phyloP scores from a whole-genome alignment of 805 yeast species.

The Peterozyma xylosa region DNA sequence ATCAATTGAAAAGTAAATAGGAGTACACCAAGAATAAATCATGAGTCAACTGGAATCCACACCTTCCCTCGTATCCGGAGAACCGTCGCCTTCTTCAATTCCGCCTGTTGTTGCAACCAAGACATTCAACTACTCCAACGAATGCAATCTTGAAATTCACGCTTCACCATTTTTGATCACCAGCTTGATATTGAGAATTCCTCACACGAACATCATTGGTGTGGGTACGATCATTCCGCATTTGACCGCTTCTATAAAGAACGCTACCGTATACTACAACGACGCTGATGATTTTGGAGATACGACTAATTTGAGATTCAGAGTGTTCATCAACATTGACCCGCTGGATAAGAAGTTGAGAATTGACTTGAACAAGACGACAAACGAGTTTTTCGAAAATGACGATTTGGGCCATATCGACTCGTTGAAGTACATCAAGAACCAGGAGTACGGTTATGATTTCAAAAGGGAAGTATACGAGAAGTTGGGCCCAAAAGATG shows the following conservation, averaged over 20 bases:
- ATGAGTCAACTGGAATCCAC: no score
- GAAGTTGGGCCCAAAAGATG: neutral
- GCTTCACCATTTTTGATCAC: conserved; percentile 2
- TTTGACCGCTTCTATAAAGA: conserved; percentile 1
- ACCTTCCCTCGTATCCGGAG: no score
- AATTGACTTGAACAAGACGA: conserved; percentile 3
- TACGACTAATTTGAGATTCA: neutral
- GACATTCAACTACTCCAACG: neutral
- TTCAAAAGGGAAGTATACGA: neutral
- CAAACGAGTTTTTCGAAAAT: conserved; percentile 3
- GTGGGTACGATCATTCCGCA: conserved; percentile 1
- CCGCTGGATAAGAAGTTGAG: conserved; percentile 1
- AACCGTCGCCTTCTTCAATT: no score
- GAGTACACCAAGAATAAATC: no score
- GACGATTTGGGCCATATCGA: conserved; percentile 5
- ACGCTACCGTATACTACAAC: conserved; percentile 1
- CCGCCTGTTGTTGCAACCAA: neutral
- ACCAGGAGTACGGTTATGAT: neutral
- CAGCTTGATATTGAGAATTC: neutral
- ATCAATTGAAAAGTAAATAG: no score
- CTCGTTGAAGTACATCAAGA: neutral
- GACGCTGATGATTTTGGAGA: conserved; percentile 4
- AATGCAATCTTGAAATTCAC: conserved; percentile 3
- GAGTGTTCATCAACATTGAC: conserved; percentile 2
- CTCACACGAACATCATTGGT: conserved; percentile 1